These are phyloP conservation scores for Trichoderma harzianum DNA, from an alignment of 2,329 filamentous ascomycete genomes.

Conservation along the genomic window DNA sequence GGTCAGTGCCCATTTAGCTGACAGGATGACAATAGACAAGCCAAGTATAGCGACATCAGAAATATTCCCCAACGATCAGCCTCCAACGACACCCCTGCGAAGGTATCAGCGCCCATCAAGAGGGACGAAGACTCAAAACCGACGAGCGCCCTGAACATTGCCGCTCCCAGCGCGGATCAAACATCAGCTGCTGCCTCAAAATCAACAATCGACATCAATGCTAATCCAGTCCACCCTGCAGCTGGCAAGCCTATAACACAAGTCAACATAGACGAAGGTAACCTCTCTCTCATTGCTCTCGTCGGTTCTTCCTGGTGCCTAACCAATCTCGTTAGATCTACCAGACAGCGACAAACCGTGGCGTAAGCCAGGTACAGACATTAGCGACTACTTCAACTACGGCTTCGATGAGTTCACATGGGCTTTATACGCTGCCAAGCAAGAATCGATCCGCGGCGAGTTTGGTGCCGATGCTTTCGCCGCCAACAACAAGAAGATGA, in stretches of 20 bases:
- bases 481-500: constrained; percentile 72
- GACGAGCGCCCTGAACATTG: constrained; percentile 29
- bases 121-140: constrained; percentile 42
- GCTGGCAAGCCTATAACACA: constrained; percentile 79
- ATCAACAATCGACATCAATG: constrained; percentile 82
- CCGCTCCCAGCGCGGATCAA: constrained; percentile 46
- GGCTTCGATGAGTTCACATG: constrained; percentile 98
- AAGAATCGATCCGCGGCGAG: constrained; percentile 73
- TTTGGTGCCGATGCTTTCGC: constrained; percentile 65
- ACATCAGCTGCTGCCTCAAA: constrained; percentile 67
- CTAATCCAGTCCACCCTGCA: constrained; percentile 72
- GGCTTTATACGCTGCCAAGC: constrained; percentile 89
- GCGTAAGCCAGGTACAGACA: constrained; percentile 89
- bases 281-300: constrained; percentile 35
- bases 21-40: constrained; percentile 41
- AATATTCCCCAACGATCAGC: constrained; percentile 61
- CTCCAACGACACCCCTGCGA: constrained; percentile 48
- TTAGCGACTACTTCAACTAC: constrained; percentile 98
- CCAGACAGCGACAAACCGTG: constrained; percentile 87
- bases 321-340: constrained; percentile 47
- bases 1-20: not conserved
- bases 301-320: not conserved
- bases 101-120: constrained; percentile 43
- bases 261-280: constrained; percentile 68
- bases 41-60: constrained; percentile 62